Percentiles rank a stretch among this genome's conserved stretches.
phyloP scores from a whole-genome alignment of 495 filamentous ascomycete genomes.

The Chaetomidium leptoderma region DNA sequence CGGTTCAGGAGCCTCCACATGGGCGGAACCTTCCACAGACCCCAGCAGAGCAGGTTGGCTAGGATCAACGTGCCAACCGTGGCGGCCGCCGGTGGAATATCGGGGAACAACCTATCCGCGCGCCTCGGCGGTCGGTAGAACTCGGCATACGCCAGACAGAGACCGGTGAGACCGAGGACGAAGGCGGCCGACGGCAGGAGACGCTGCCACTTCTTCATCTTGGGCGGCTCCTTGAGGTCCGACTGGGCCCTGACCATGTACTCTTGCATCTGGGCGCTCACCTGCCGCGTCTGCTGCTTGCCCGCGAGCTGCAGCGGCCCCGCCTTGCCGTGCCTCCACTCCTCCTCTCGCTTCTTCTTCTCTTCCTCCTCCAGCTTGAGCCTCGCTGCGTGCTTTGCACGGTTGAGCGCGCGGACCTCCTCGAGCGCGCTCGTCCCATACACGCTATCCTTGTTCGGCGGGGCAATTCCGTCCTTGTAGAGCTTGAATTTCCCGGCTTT shows the following conservation, averaged over 20 bases:
- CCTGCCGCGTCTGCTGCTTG: conserved; percentile 24
- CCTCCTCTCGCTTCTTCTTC: conserved; percentile 46
- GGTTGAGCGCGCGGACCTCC: conserved; percentile 43
- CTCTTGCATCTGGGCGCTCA: conserved; percentile 38
- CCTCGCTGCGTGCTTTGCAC: conserved; percentile 44
- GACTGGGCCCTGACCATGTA: conserved; percentile 36
- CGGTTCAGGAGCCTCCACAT: conserved; percentile 71
- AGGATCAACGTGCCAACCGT: conserved; percentile 66
- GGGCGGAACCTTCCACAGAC: conserved; percentile 64
- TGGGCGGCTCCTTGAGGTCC: conserved; percentile 43
- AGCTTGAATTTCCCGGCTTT: conserved; percentile 20
- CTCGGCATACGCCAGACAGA: conserved; percentile 51
- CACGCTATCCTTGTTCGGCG: conserved; percentile 20
- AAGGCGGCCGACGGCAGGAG: conserved; percentile 62
- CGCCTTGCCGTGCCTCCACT: conserved; percentile 41
- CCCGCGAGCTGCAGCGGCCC: conserved; percentile 48
- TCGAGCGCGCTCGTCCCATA: conserved; percentile 50
- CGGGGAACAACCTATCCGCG: conserved; percentile 61
- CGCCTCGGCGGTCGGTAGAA: conserved; percentile 60
- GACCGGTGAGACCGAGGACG: conserved; percentile 46
- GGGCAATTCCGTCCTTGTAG: conserved; percentile 23
- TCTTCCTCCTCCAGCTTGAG: conserved; percentile 48
- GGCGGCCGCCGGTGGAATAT: conserved; percentile 71
- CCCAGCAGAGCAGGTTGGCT: conserved; percentile 58
- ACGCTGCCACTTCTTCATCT: conserved; percentile 52